Evolutionary conservation across 2,329 filamentous ascomycete genomes (phyloP).

Genomic region (Fusarium goolgardi): DNA sequence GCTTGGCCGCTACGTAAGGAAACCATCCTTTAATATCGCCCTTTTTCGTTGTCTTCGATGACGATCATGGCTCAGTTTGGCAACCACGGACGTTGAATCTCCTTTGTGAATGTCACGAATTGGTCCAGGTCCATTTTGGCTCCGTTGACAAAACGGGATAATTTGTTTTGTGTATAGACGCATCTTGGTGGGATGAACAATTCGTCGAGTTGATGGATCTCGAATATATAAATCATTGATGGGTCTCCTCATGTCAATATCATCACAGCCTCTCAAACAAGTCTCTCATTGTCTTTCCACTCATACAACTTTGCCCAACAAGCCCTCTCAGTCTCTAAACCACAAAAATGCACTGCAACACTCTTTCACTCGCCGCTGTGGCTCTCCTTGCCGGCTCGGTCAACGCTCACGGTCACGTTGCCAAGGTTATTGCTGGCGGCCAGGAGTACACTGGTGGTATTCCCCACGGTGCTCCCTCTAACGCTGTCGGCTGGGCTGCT

Average conservation of each 20-base stretch:
- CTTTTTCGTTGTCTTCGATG: constrained; percentile 9
- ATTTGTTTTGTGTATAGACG: constrained; percentile 14
- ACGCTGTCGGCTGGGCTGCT: constrained; percentile 53
- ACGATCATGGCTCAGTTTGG: constrained; percentile 20
- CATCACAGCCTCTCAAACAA: constrained; percentile 14
- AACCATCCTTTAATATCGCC: constrained; percentile 25
- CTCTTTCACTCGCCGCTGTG: constrained; percentile 30
- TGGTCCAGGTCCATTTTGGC: constrained; percentile 21
- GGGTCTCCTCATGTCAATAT: neutral
- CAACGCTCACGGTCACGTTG: constrained; percentile 49
- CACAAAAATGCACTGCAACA: constrained; percentile 23
- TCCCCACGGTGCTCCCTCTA: constrained; percentile 43
- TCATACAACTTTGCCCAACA: constrained; percentile 5
- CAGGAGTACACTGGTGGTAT: constrained; percentile 50
- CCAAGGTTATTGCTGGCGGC: constrained; percentile 43
- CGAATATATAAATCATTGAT: constrained; percentile 23
- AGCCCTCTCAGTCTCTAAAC: neutral
- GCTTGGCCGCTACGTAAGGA: constrained; percentile 19
- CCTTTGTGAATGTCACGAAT: constrained; percentile 30
- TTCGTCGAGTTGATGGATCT: neutral
- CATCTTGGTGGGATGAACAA: neutral
- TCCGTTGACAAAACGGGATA: constrained; percentile 34
- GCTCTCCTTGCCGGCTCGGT: constrained; percentile 45
- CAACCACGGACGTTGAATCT: constrained; percentile 27
- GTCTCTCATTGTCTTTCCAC: constrained; percentile 6